These are phyloP conservation scores for Candida andamanensis DNA, from an alignment of 805 yeast species.

Conservation along the genomic window DNA sequence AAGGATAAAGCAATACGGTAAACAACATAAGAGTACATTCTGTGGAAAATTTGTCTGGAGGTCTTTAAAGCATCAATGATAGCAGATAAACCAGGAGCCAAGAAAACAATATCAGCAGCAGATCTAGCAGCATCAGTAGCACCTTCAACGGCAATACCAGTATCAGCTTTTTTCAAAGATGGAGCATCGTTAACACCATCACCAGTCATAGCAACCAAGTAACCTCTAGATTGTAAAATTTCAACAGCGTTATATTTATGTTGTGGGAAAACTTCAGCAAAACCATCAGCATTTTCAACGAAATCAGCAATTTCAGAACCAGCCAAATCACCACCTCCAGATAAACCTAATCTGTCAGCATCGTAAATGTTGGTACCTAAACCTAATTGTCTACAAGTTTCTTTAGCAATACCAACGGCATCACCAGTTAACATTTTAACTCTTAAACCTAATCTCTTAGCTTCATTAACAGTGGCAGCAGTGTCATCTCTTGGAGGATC, in stretches of 20 bases:
- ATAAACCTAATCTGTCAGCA: slow-evolving; percentile 94
- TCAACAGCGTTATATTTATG: slow-evolving; percentile 95
- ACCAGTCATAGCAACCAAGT: slow-evolving; percentile 98
- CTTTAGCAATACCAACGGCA: slow-evolving; percentile 98
- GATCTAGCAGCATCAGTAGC: slow-evolving; percentile 96
- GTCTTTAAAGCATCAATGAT: slow-evolving; percentile 90
- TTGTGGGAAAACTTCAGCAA: slow-evolving; percentile 98
- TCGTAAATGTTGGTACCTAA: slow-evolving; percentile 94
- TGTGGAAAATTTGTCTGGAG: slow-evolving; percentile 96
- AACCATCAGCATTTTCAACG: slow-evolving; percentile 97
- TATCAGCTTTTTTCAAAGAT: slow-evolving; percentile 85
- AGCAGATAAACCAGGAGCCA: slow-evolving; percentile 93
- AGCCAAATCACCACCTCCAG: slow-evolving; percentile 91
- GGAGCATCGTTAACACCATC: slow-evolving; percentile 99
- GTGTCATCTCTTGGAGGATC: slow-evolving; percentile 99
- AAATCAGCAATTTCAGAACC: slow-evolving; percentile 97
- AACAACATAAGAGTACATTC: slow-evolving; percentile 97
- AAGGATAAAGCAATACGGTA: slow-evolving; percentile 95
- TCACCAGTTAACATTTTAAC: slow-evolving; percentile 99
- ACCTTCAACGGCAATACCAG: slow-evolving; percentile 98
- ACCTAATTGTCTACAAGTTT: slow-evolving; percentile 96
- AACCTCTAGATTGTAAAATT: slow-evolving; percentile 92
- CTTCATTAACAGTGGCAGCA: slow-evolving; percentile 90
- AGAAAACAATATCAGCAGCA: slow-evolving; percentile 92
- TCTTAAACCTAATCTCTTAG: slow-evolving; percentile 85